Conservation (phyloP, 148 eudicot species). For the Selenicereus undatus region DNA sequence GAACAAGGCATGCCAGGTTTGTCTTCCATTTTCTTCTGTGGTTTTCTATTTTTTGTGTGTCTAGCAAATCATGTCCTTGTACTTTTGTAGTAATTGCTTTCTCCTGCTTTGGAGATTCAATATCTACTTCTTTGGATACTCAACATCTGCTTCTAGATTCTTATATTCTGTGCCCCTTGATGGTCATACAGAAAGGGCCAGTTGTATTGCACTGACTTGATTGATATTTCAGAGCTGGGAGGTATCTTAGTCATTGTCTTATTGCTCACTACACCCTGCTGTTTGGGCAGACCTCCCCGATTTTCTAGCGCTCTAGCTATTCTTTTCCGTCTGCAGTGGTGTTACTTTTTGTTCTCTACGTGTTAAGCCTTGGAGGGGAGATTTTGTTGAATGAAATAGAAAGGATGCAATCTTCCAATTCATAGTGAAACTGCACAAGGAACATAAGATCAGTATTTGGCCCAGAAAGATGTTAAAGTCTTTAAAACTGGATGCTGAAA, state of each 20-base stretch:
- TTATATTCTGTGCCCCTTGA: background rate
- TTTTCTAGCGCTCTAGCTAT: background rate
- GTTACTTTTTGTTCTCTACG: background rate
- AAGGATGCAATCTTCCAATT: background rate
- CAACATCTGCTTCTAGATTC: too few relatives aligned
- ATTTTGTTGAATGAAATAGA: background rate
- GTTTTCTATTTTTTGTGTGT: background rate
- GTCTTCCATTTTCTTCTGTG: slow-evolving; percentile 1
- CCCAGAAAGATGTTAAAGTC: background rate
- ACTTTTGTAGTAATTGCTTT: background rate
- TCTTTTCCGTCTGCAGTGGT: background rate
- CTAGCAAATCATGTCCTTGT: background rate
- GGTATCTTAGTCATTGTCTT: background rate
- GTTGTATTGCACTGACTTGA: background rate
- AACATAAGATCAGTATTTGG: background rate
- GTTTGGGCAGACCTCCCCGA: background rate
- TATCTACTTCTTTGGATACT: too few relatives aligned
- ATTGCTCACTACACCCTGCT: background rate
- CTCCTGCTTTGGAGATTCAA: background rate
- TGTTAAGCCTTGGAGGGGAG: background rate
- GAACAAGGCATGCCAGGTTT: slow-evolving; percentile 94
- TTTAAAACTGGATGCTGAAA: background rate
- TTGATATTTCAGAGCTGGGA: background rate
- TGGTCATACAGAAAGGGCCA: background rate
- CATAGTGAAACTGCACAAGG: background rate